phyloP scores from a whole-genome alignment of 2,329 filamentous ascomycete species.

The Nemania abortiva region DNA sequence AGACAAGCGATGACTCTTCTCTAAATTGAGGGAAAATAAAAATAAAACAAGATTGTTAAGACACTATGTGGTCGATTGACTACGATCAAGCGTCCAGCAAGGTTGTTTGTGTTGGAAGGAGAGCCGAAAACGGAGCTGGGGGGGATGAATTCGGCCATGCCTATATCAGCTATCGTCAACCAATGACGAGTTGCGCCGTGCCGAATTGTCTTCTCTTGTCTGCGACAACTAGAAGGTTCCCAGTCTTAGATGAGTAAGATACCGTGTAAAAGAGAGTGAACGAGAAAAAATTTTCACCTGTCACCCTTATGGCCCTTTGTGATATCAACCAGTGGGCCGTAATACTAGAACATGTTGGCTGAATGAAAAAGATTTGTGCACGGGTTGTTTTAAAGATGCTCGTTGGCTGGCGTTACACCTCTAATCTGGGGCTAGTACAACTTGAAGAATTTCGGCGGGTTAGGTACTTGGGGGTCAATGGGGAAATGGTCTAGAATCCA shows the following conservation, averaged over 20 bases:
- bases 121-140: constrained; percentile 49
- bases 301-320: constrained; percentile 20
- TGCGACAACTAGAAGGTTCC: constrained; percentile 40
- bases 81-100: constrained; percentile 25
- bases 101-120: constrained; percentile 25
- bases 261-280: constrained; percentile 30
- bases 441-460: constrained; percentile 7
- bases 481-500: constrained; percentile 22
- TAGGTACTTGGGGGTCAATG: constrained; percentile 10
- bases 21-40: neutral
- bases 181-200: constrained; percentile 44
- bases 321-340: constrained; percentile 30
- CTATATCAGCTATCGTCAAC: constrained; percentile 31
- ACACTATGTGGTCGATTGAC: constrained; percentile 9
- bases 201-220: constrained; percentile 22
- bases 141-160: constrained; percentile 36
- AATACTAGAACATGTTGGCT: constrained; percentile 24
- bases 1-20: constrained; percentile 34
- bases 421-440: constrained; percentile 29
- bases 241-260: constrained; percentile 33
- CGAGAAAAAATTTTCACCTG: constrained; percentile 39
- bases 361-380: constrained; percentile 25
- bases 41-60: constrained; percentile 4
- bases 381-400: constrained; percentile 33
- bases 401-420: constrained; percentile 32